A percentile compares a stretch with the other conserved stretches of the same genome.
These are phyloP conservation scores for Eremomyces bilateralis DNA, from an alignment of 495 filamentous ascomycete species.

Conservation along the genomic window DNA sequence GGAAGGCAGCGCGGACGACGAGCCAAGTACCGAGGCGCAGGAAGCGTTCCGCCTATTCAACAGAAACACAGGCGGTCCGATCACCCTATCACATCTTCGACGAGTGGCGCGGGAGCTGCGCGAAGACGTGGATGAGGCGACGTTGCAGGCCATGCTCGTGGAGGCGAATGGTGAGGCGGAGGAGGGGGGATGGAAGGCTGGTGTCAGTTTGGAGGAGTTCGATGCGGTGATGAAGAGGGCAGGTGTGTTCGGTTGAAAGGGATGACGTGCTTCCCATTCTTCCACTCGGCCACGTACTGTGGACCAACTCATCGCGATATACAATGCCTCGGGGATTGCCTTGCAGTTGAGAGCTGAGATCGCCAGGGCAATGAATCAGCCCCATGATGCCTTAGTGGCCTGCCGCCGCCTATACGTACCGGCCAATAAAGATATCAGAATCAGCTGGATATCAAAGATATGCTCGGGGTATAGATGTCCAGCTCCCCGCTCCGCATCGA, in stretches of 20 bases:
- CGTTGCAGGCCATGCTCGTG: slow-evolving; percentile 77
- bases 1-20: slow-evolving; percentile 11
- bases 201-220: slow-evolving; percentile 62
- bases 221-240: slow-evolving; percentile 68
- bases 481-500: no score
- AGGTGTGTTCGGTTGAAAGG: slow-evolving; percentile 43
- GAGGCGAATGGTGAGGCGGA: slow-evolving; percentile 76
- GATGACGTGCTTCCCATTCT: no score
- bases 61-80: slow-evolving; percentile 28
- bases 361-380: no score
- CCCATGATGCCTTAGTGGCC: no score
- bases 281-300: no score
- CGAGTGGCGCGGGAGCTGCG: slow-evolving; percentile 62
- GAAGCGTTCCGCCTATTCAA: slow-evolving; percentile 66
- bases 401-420: no score
- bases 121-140: slow-evolving; percentile 56
- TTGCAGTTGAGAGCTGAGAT: no score
- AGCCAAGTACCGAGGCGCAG: slow-evolving; percentile 41
- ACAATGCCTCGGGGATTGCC: no score
- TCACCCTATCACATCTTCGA: slow-evolving; percentile 54
- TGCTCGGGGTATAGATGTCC: no score
- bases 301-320: no score
- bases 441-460: no score
- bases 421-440: no score
- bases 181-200: slow-evolving; percentile 44